phyloP scores from a whole-genome alignment of 2,329 filamentous ascomycete genomes.

The Lasiodiplodia citricola region DNA sequence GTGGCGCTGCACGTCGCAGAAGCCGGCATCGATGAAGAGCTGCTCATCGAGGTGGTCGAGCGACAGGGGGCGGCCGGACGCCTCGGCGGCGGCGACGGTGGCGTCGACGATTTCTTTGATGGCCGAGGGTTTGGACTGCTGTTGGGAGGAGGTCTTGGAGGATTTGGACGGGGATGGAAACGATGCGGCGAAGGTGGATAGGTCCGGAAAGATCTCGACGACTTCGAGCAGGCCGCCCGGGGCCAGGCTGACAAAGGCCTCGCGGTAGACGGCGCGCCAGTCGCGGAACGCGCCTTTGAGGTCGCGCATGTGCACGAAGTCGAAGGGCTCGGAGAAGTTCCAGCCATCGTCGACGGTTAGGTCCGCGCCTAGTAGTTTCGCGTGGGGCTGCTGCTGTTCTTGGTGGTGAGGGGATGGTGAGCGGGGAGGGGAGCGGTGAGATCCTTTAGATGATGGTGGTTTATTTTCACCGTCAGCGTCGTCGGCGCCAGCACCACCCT shows the following conservation, averaged over 20 bases:
- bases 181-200: neutral
- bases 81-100: slow-evolving; percentile 46
- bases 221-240: slow-evolving; percentile 56
- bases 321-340: slow-evolving; percentile 56
- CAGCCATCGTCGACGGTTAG: slow-evolving; percentile 40
- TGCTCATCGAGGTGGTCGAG: slow-evolving; percentile 49
- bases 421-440: neutral
- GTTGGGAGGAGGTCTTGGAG: too few relatives aligned
- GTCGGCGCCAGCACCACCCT: neutral
- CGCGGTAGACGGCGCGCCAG: slow-evolving; percentile 53
- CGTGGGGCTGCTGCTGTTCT: neutral
- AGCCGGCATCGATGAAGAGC: slow-evolving; percentile 50
- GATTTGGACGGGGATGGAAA: neutral
- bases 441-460: neutral
- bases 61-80: slow-evolving; percentile 47
- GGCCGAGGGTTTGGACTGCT: slow-evolving; percentile 19
- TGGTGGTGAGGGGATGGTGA: neutral
- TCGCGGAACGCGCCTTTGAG: slow-evolving; percentile 55
- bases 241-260: slow-evolving; percentile 51
- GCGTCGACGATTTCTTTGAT: slow-evolving; percentile 37
- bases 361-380: too few relatives aligned
- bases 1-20: slow-evolving; percentile 48
- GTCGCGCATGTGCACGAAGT: slow-evolving; percentile 56
- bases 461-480: neutral
- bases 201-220: slow-evolving; percentile 43